A percentile compares a stretch with the other conserved stretches of the same genome.
phyloP scores from a whole-genome alignment of 1,284 basidiomycete species.

The Cerioporus squamosus region DNA sequence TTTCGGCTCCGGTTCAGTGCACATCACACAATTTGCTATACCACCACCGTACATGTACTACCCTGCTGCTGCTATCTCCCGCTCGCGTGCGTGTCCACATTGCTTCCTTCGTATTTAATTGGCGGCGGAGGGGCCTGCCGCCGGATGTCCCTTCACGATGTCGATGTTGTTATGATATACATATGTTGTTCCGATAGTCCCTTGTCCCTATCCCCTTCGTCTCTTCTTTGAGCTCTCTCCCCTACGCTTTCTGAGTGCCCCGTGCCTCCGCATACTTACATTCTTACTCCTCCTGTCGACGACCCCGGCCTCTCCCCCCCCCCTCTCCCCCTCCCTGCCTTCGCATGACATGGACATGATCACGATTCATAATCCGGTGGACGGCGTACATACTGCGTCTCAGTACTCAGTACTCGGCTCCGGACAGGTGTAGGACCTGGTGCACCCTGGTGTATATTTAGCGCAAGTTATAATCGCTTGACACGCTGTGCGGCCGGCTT shows the following conservation, averaged over 20 bases:
- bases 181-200: constrained; percentile 20
- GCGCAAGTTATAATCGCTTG: constrained; percentile 2
- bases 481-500: too few relatives aligned
- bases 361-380: constrained; percentile 7
- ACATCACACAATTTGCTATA: constrained; percentile 10
- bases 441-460: constrained; percentile 1
- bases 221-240: neutral
- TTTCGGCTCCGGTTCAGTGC: neutral
- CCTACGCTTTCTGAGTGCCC: neutral
- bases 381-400: constrained; percentile 9
- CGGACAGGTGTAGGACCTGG: neutral
- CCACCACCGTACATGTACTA: constrained; percentile 16
- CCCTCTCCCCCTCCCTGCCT: neutral
- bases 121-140: constrained; percentile 2
- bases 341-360: neutral
- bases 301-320: neutral
- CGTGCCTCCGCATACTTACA: neutral
- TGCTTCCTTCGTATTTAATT: neutral
- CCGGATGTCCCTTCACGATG: constrained; percentile 4
- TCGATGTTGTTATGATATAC: constrained; percentile 21
- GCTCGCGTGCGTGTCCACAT: neutral
- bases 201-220: neutral
- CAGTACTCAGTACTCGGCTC: too few relatives aligned
- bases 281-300: neutral
- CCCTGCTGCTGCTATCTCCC: constrained; percentile 4